Evolutionary conservation across 805 yeast genomes (phyloP), one percentile per base, ranked within the genome.

Genomic region (Wickerhamiella sergipiensis): DNA sequence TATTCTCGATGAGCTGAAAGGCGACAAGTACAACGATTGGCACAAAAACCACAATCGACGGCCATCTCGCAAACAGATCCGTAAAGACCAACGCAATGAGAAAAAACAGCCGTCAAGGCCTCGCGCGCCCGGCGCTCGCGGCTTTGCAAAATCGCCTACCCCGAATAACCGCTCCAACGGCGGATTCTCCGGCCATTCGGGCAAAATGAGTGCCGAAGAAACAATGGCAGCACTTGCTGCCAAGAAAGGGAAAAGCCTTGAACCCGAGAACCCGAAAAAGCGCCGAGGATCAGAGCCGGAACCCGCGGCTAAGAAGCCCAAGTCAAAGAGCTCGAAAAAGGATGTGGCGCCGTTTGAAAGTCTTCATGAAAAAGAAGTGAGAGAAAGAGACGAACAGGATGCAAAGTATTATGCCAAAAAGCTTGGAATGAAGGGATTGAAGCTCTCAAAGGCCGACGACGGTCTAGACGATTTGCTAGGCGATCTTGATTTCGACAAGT

Each of bases 351-450:
- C 57, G 13, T 52, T 63, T 59, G 47, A 55, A 59, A 56, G 65
- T 6, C 69, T 76, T 1, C 71, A 72, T 3, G 80, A 79, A 38
- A 70, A 71, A 38, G 77, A 75, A 6, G 66, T 74, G 33, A 61
- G 76, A 57, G 67, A 69, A 46, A 72, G 75, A 55, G 94, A 85
- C 57, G 94, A 85, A 53, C 81, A 78, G 51, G 95, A 89, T 50
- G 80, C 85, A 67, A 78, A 75, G 43, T 86, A 82, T 61, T 89
- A 87, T 64, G 89, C 96, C 3, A 83, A 82, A 55, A 81, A 84
- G 59, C 70, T 89, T 9, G 94, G 94, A 1, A 64, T 85, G 57
- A 79, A 79, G 55, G 71, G 71, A 15, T 69, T 82, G 46, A 66
- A 72, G 39, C 76, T 75, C 55, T 61, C 61, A 3, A 80, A 74